Conservation (phyloP, 2,329 filamentous ascomycete genomes). For the Thelonectria discophora region DNA sequence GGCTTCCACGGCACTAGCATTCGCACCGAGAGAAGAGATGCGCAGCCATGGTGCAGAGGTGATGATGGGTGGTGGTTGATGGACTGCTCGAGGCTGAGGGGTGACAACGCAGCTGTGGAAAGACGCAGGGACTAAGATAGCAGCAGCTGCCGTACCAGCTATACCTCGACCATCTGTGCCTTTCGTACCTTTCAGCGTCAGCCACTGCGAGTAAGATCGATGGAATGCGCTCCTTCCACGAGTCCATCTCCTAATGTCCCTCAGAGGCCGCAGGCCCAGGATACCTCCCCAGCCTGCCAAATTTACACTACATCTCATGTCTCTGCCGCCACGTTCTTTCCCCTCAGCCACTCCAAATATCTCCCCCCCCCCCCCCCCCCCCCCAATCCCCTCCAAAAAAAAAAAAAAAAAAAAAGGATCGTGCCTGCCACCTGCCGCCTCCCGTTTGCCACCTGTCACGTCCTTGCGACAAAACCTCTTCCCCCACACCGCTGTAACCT, state of each 20-base stretch:
- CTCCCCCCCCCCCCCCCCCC: no score
- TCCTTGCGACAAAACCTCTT: constrained; percentile 7
- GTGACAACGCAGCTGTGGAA: not conserved
- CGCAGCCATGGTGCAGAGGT: no score
- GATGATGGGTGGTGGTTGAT: not conserved
- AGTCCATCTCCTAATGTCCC: not conserved
- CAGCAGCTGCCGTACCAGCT: not conserved
- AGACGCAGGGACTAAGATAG: not conserved
- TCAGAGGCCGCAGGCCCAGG: not conserved
- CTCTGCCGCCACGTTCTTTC: constrained; percentile 7
- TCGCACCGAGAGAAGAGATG: constrained; percentile 5
- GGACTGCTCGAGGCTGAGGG: not conserved
- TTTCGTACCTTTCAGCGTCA: not conserved
- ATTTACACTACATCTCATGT: constrained; percentile 2
- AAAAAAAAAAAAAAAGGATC: no score
- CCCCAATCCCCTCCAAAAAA: no score
- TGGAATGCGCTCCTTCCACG: no score
- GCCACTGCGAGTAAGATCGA: not conserved
- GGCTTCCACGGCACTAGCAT: constrained; percentile 28
- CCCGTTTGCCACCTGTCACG: constrained; percentile 22
- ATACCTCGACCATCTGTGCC: no score
- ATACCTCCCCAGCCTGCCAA: constrained; percentile 5
- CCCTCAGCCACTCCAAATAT: constrained; percentile 1
- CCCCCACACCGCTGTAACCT: constrained; percentile 21
- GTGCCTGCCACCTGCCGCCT: constrained; percentile 12